Evolutionary conservation across 805 yeast genomes (phyloP).

Genomic region (Metschnikowia continentalis): DNA sequence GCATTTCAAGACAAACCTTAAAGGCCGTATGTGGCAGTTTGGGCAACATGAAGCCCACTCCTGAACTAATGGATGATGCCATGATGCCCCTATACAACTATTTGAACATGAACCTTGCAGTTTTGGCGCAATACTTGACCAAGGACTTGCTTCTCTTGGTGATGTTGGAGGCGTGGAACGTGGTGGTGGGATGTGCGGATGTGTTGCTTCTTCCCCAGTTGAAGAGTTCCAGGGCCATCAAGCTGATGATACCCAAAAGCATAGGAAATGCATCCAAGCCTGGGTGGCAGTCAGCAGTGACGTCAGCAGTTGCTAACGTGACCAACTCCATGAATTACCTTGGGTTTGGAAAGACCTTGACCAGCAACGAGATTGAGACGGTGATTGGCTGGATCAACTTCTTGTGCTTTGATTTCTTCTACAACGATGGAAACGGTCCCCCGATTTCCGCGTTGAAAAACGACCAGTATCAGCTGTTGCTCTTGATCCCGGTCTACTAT

Average conservation of each 20-base stretch:
- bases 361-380: conserved; percentile 59
- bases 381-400: conserved; percentile 67
- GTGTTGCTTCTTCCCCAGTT: conserved; percentile 69
- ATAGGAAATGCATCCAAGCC: conserved; percentile 8
- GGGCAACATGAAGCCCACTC: conserved; percentile 42
- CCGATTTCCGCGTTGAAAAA: conserved; percentile 59
- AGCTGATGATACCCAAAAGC: conserved; percentile 21
- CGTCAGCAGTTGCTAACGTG: conserved; percentile 49
- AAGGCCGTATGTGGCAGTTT: conserved; percentile 50
- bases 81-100: conserved; percentile 72
- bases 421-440: conserved; percentile 80
- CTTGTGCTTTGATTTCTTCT: conserved; percentile 68
- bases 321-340: conserved; percentile 38
- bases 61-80: conserved; percentile 55
- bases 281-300: conserved; percentile 43
- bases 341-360: conserved; percentile 54
- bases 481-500: conserved; percentile 62
- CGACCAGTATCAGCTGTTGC: conserved; percentile 58
- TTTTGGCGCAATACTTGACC: conserved; percentile 57
- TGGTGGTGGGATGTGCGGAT: conserved; percentile 66
- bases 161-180: conserved; percentile 79
- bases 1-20: conserved; percentile 55
- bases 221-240: conserved; percentile 39
- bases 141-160: conserved; percentile 54
- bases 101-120: conserved; percentile 61